A percentile compares a stretch with the other conserved stretches of the same genome.
Evolutionary conservation across 306 rosid species (phyloP).

Genomic region (Sechiopsis laciniata): DNA sequence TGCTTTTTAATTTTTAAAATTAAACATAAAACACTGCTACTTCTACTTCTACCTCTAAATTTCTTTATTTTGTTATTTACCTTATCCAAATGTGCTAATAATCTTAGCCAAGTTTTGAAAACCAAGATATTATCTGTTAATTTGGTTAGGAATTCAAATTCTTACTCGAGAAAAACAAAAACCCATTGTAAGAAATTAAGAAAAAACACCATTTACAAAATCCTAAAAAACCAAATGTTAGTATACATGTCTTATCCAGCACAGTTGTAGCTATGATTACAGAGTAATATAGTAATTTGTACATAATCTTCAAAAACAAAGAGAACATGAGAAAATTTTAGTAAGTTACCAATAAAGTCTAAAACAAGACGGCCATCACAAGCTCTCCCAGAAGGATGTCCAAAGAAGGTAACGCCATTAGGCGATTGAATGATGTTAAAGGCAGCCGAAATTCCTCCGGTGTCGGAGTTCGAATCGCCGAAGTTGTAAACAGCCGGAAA

Average conservation of each 20-base stretch:
- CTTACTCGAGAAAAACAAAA: too few species aligned
- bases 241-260: neutral
- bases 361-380: constrained; percentile 80
- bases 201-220: too few species aligned
- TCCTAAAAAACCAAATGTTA: too few species aligned
- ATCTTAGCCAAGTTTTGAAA: too few species aligned
- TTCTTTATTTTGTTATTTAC: too few species aligned
- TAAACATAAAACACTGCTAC: too few species aligned
- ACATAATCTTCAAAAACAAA: constrained; percentile 2
- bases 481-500: constrained; percentile 77
- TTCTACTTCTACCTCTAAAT: too few species aligned
- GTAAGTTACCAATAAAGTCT: constrained; percentile 53
- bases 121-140: too few species aligned
- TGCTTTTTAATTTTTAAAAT: too few species aligned
- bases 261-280: neutral
- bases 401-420: constrained; percentile 76
- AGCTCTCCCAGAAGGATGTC: constrained; percentile 56
- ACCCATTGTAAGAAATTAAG: too few species aligned
- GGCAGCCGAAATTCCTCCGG: constrained; percentile 63
- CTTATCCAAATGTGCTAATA: too few species aligned
- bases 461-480: constrained; percentile 96
- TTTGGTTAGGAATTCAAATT: too few species aligned
- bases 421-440: constrained; percentile 43
- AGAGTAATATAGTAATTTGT: neutral
- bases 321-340: neutral